Percentiles rank a stretch among this genome's conserved stretches.
Conservation (phyloP, 1,139 yeast species). For the Yamadazyma diddensiae region DNA sequence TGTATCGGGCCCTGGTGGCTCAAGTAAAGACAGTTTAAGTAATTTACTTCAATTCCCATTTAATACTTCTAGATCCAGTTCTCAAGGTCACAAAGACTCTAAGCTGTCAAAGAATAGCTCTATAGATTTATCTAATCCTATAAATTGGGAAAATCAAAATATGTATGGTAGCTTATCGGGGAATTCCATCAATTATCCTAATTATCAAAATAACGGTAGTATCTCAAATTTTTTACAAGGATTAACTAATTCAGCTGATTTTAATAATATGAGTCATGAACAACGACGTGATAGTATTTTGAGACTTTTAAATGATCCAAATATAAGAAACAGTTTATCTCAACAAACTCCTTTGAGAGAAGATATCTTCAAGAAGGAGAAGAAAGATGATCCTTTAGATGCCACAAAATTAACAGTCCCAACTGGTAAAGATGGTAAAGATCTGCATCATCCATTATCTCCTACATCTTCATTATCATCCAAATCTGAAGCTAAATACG, state of each 20-base stretch:
- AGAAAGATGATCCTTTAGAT: neutral
- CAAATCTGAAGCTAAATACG: conserved; percentile 28
- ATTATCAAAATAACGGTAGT: conserved; percentile 20
- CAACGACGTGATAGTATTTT: conserved; percentile 44
- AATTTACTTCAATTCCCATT: conserved; percentile 23
- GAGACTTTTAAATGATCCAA: conserved; percentile 34
- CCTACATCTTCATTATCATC: conserved; percentile 40
- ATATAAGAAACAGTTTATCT: conserved; percentile 10
- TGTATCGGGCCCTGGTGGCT: conserved; percentile 1
- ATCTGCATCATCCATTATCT: conserved; percentile 17
- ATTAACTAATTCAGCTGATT: conserved; percentile 36
- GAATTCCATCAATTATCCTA: conserved; percentile 9
- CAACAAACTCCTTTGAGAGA: conserved; percentile 28
- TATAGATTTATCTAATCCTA: conserved; percentile 25
- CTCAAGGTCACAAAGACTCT: conserved; percentile 13
- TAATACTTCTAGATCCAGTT: conserved; percentile 12
- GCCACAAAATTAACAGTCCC: conserved; percentile 4
- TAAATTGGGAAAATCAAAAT: conserved; percentile 22
- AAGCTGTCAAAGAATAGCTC: conserved; percentile 25
- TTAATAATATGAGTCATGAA: conserved; percentile 39
- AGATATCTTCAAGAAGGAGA: conserved; percentile 34
- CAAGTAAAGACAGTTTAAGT: conserved; percentile 38
- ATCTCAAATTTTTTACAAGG: conserved; percentile 38
- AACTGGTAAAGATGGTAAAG: conserved; percentile 1
- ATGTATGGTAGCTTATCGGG: conserved; percentile 18